Base-by-base conservation (phyloP, 192 early-diverging fungal species). In the Paraglomus brasilianum region DNA sequence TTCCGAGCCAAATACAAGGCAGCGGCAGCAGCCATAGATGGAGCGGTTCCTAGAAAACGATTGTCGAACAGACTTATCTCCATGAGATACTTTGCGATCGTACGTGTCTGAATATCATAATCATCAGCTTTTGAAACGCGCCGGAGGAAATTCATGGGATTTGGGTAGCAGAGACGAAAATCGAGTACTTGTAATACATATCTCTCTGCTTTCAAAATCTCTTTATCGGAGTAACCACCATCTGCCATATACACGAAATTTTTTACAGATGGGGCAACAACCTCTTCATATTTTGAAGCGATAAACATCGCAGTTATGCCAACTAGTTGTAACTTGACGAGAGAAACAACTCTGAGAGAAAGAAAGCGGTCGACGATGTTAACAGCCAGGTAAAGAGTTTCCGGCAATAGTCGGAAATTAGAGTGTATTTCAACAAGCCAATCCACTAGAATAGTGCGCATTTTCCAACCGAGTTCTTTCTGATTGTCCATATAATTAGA, bases 301-400 rank as follows among this genome's bases (percentile, higher is more conserved):
- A 97, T 81, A 66, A 97, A 93, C 70, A 99, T 73, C 1, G 92
- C 82, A 0, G 96, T 92, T 42, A 95, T 80, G 4, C 97, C 97
- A 30, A 97, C 95, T 22, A 99, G 80, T 77, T 99, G 97, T 9
- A 99, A 85, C 73, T 96, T 97, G 11, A 80, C 71, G n/a, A 93
- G 65, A 0, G 92, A 87, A 17, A 95, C 92, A n/a, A 87, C 82
- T 38, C 96, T 90, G 52, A 79, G 72, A 21, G 93, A 93, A 19
- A 99, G 83, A 76, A 98, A 97, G 6, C 97, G 91, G 74, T 99
- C 97, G 45, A 99, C 84, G 42, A 98, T 83, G 77, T 99, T 99
- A 63, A 97, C 87, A 8, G 94, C 81, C 63, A 98, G 74, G 72
- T 89, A 99, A 10, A 99, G 82, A 7, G 97, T 98, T 79, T 99